phyloP scores from a whole-genome alignment of 306 rosid genomes.

The Rosa persica region DNA sequence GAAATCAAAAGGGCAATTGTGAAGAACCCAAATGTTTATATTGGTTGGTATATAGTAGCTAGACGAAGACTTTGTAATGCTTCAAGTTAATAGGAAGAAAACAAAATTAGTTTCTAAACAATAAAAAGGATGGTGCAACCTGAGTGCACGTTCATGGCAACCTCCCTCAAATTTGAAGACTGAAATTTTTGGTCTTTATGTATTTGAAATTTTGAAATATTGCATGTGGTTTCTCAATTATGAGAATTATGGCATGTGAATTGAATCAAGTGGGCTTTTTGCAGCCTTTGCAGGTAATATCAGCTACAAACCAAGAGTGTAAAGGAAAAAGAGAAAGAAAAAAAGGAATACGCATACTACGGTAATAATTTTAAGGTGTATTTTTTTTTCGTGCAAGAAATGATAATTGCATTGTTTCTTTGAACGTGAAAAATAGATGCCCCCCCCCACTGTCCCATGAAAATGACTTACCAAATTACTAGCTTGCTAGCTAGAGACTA shows the following conservation, averaged over 20 bases:
- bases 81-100: neutral
- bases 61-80: neutral
- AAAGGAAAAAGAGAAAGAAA: neutral
- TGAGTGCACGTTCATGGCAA: neutral
- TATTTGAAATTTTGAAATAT: neutral
- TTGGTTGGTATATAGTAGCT: neutral
- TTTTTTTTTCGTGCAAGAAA: slow-evolving; percentile 28
- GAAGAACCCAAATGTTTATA: neutral
- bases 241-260: slow-evolving; percentile 40
- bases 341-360: neutral
- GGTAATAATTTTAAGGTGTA: neutral
- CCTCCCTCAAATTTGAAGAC: neutral
- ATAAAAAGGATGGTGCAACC: too few relatives aligned
- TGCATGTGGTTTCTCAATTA: slow-evolving; percentile 50
- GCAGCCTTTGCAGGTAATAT: slow-evolving; percentile 34
- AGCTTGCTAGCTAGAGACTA: neutral
- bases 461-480: slow-evolving; percentile 5
- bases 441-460: neutral
- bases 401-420: slow-evolving; percentile 23
- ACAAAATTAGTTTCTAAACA: neutral
- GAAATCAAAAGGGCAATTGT: neutral
- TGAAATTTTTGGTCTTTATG: neutral
- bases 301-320: slow-evolving; percentile 11
- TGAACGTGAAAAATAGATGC: slow-evolving; percentile 12
- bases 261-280: slow-evolving; percentile 29